Percentiles rank a stretch among this genome's conserved stretches.
Conservation (phyloP, 768 basidiomycete genomes). For the Amanita rimosa region DNA sequence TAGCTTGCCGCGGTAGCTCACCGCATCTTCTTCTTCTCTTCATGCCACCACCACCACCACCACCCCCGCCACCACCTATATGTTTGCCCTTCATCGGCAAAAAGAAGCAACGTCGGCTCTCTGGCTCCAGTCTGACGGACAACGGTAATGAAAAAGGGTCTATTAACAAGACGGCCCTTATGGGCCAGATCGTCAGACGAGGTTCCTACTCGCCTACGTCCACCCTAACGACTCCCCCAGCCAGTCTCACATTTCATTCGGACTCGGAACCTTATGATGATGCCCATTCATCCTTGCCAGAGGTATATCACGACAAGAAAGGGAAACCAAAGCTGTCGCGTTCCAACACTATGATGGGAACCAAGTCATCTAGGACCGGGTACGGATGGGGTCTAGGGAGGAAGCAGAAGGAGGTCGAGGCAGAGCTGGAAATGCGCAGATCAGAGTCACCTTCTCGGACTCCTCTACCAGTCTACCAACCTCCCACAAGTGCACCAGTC, state of each 20-base stretch:
- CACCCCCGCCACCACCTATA: conserved; percentile 47
- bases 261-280: conserved; percentile 56
- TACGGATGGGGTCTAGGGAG: conserved; percentile 63
- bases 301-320: conserved; percentile 22
- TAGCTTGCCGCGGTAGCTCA: conserved; percentile 9
- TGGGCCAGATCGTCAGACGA: conserved; percentile 23
- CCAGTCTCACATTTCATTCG: conserved; percentile 44
- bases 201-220: conserved; percentile 34
- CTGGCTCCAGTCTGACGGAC: conserved; percentile 30
- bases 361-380: conserved; percentile 56
- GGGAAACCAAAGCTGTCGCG: conserved; percentile 32
- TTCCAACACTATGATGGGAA: conserved; percentile 44
- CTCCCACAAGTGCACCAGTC: conserved; percentile 12
- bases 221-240: conserved; percentile 28
- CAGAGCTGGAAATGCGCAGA: conserved; percentile 19
- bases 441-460: conserved; percentile 5
- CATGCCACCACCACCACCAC: conserved; percentile 46
- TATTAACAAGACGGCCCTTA: background rate
- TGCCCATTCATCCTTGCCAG: conserved; percentile 22
- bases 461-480: conserved; percentile 11
- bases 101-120: conserved; percentile 36
- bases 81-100: conserved; percentile 48
- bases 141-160: conserved; percentile 10
- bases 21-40: conserved; percentile 22
- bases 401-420: conserved; percentile 31